Evolutionary conservation across 208 protist species (phyloP).

Genomic region (Leishmania tarentolae): DNA sequence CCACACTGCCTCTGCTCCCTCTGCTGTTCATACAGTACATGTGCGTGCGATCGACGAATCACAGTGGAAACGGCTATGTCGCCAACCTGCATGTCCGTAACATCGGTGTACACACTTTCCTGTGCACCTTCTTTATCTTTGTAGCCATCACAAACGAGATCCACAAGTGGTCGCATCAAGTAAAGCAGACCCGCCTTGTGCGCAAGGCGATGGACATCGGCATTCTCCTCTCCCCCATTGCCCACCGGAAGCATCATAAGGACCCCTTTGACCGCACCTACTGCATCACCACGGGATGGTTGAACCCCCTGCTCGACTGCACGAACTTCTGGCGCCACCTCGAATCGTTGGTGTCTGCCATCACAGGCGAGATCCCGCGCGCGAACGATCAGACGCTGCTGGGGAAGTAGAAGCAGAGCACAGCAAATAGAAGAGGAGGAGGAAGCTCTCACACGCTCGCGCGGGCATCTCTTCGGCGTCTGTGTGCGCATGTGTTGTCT

Average conservation of each 20-base stretch:
- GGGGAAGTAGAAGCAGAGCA: conserved; percentile 53
- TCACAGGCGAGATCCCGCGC: conserved; percentile 84
- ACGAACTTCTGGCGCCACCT: conserved; percentile 91
- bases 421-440: background rate
- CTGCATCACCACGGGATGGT: conserved; percentile 96
- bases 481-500: background rate
- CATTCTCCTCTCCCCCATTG: conserved; percentile 82
- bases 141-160: conserved; percentile 93
- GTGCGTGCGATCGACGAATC: conserved; percentile 39
- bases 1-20: conserved; percentile 87
- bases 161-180: conserved; percentile 94
- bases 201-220: conserved; percentile 66
- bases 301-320: conserved; percentile 87
- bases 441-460: background rate
- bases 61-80: conserved; percentile 45
- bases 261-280: conserved; percentile 92
- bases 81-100: conserved; percentile 66
- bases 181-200: conserved; percentile 61
- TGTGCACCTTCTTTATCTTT: conserved; percentile 77
- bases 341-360: conserved; percentile 74
- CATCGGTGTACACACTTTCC: conserved; percentile 71
- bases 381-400: conserved; percentile 82
- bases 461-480: background rate
- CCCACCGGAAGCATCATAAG: conserved; percentile 92
- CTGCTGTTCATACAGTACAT: conserved; percentile 61